Percentiles rank a stretch among this genome's conserved stretches.
These are phyloP conservation scores for Fusarium succisae DNA, from an alignment of 2,329 filamentous ascomycete species.

Conservation along the genomic window DNA sequence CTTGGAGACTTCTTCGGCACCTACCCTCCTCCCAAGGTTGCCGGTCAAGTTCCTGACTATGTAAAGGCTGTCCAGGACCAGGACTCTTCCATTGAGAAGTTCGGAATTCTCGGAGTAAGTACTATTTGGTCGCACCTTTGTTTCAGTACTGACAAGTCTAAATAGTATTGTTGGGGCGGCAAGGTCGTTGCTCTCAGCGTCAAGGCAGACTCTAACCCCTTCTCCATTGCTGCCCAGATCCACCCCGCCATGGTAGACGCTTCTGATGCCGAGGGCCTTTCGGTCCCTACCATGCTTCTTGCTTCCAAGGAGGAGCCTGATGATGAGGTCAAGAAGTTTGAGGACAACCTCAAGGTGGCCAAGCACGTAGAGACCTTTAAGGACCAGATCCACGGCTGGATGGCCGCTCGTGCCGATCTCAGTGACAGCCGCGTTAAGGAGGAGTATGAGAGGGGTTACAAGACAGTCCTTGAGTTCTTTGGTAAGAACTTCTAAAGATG, in stretches of 20 bases:
- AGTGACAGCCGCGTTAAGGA: constrained; percentile 65
- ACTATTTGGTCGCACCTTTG: neutral
- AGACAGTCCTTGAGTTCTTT: constrained; percentile 67
- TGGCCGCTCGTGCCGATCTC: constrained; percentile 72
- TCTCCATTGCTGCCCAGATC: constrained; percentile 60
- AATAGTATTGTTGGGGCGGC: constrained; percentile 75
- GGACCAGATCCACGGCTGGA: constrained; percentile 78
- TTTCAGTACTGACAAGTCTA: neutral
- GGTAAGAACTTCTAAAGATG: constrained; percentile 56
- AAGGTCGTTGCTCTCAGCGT: constrained; percentile 67
- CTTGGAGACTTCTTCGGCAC: constrained; percentile 67
- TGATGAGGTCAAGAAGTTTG: constrained; percentile 65
- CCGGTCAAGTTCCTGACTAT: constrained; percentile 62
- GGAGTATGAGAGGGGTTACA: constrained; percentile 71
- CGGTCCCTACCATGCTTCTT: constrained; percentile 69
- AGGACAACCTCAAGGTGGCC: constrained; percentile 60
- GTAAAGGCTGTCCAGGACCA: constrained; percentile 62
- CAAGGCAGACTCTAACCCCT: constrained; percentile 62
- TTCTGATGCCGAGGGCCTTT: constrained; percentile 67
- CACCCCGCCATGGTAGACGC: constrained; percentile 74
- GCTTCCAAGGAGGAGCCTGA: constrained; percentile 72
- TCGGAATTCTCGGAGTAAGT: constrained; percentile 69
- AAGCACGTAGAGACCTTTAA: constrained; percentile 73
- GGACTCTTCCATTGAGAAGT: constrained; percentile 65
- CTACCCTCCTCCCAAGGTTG: constrained; percentile 58